These are phyloP conservation scores for Coniochaeta sp. DNA, from an alignment of 2,329 filamentous ascomycete species.

Conservation along the genomic window DNA sequence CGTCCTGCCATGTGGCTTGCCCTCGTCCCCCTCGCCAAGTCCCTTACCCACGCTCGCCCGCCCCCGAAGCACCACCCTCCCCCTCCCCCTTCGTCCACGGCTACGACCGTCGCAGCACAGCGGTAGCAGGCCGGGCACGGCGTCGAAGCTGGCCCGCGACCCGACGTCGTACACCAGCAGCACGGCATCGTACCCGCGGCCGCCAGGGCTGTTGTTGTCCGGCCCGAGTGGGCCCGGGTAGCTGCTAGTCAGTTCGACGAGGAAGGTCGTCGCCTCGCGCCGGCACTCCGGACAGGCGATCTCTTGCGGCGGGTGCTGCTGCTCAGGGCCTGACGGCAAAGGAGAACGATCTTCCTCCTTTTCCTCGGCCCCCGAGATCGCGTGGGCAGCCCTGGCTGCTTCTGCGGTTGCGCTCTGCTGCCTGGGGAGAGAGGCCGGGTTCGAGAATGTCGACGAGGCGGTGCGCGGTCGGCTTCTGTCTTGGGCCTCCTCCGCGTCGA, in stretches of 20 bases:
- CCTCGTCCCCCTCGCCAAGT: neutral
- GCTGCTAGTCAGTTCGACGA: conserved; percentile 22
- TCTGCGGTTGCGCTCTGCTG: neutral
- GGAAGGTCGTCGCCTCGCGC: conserved; percentile 13
- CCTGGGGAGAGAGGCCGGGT: conserved; percentile 3
- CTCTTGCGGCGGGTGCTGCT: neutral
- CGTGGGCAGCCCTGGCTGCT: neutral
- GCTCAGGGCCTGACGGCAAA: neutral
- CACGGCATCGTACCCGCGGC: conserved; percentile 19
- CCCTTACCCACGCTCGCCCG: neutral
- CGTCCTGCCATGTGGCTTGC: neutral
- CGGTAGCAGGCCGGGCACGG: conserved; percentile 10
- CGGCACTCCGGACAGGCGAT: conserved; percentile 9
- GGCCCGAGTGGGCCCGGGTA: conserved; percentile 18
- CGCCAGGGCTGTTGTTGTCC: conserved; percentile 13
- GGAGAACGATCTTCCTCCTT: too few species aligned
- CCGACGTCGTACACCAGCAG: conserved; percentile 21
- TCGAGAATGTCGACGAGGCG: conserved; percentile 11
- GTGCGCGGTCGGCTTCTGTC: conserved; percentile 1
- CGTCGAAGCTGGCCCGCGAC: conserved; percentile 14
- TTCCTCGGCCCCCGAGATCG: neutral
- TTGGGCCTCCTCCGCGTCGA: neutral
- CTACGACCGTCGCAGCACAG: conserved; percentile 14
- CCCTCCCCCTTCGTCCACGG: neutral
- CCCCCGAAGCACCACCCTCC: neutral